Conservation (phyloP, 2,329 filamentous ascomycete genomes). For the Fusarium sp. region DNA sequence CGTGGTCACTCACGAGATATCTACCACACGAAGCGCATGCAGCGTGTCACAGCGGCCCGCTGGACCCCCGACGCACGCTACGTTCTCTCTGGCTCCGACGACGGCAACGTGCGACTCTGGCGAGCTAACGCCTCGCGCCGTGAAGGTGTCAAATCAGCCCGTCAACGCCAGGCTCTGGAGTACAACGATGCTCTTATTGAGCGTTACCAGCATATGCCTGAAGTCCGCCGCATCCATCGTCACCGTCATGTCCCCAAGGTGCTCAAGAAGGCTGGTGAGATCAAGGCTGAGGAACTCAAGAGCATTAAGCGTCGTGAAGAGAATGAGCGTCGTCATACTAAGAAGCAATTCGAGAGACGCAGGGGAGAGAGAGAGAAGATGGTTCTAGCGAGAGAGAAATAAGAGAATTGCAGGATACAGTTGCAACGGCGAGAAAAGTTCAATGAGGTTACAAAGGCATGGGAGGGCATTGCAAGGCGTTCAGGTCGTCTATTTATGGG, state of each 20-base stretch:
- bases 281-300: slow-evolving; percentile 90
- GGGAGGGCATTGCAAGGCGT: slow-evolving; percentile 54
- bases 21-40: slow-evolving; percentile 98
- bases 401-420: slow-evolving; percentile 27
- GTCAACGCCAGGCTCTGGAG: slow-evolving; percentile 88
- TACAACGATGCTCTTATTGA: slow-evolving; percentile 89
- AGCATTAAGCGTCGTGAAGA: slow-evolving; percentile 92
- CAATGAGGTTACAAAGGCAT: slow-evolving; percentile 40
- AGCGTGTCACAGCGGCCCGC: slow-evolving; percentile 86
- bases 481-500: slow-evolving; percentile 45
- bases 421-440: slow-evolving; percentile 24
- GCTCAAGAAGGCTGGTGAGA: slow-evolving; percentile 95
- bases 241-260: slow-evolving; percentile 93
- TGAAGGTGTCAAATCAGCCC: slow-evolving; percentile 86
- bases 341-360: slow-evolving; percentile 81
- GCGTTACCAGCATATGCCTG: slow-evolving; percentile 94
- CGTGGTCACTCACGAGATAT: slow-evolving; percentile 90
- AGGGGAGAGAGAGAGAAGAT: slow-evolving; percentile 92
- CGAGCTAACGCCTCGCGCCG: slow-evolving; percentile 85
- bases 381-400: slow-evolving; percentile 77
- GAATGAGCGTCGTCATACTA: slow-evolving; percentile 92
- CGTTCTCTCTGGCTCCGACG: slow-evolving; percentile 89
- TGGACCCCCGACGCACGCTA: slow-evolving; percentile 94
- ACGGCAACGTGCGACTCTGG: slow-evolving; percentile 91
- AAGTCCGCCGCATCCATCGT: slow-evolving; percentile 88